Base-by-base conservation (phyloP, 2,329 filamentous ascomycete genomes). In the Helotiales sp. region DNA sequence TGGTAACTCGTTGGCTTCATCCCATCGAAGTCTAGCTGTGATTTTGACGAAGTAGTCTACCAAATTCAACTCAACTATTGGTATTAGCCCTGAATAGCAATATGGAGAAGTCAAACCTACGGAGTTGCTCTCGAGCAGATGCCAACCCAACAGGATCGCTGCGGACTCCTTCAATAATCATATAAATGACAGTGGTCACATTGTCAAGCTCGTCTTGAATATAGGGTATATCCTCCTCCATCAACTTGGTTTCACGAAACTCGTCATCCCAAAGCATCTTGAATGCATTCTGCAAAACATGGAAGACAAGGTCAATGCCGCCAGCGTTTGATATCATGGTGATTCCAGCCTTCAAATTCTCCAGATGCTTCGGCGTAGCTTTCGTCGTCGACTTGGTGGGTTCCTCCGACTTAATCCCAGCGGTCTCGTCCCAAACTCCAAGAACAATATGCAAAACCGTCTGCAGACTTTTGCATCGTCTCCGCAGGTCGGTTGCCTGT, bases 31-130 rank as follows among this genome's bases (percentile, higher is more conserved):
- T 73, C 87, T 89, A 4, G 89, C 87, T 34, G 88, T 87, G 22
- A 87, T 85, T 57, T 90, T 87, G 32, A 94, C 86, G 77, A 97
- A 85, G 65, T 90, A 90, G 57, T 91, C 85, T 20, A 94, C 84
- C 57, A 97, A 79, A 63, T 86, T 86, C 60, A 93, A 79, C 10
- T 81, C 81, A 68, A 87, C 86, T 69, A 37, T 8, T 8, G 15
- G n/a, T 2, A 22, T 68, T 34, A 68, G 66, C 22, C 43, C 2
- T 4, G 15, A 22, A 10, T 4, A 15, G 15, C 13, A 11, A 7
- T 6, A 5, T n/a, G 6, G 10, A 4, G 37, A 32, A 28, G 10
- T 24, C 15, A 10, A 24, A 82, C 84, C 78, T 80, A 86, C 84
- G 75, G 4, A 91, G 79, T 67, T 85, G 83, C 1, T 64, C 50